A percentile compares a stretch with the other conserved stretches of the same genome.
Evolutionary conservation across 306 rosid species (phyloP).

Genomic region (Dicorynia guianensis): DNA sequence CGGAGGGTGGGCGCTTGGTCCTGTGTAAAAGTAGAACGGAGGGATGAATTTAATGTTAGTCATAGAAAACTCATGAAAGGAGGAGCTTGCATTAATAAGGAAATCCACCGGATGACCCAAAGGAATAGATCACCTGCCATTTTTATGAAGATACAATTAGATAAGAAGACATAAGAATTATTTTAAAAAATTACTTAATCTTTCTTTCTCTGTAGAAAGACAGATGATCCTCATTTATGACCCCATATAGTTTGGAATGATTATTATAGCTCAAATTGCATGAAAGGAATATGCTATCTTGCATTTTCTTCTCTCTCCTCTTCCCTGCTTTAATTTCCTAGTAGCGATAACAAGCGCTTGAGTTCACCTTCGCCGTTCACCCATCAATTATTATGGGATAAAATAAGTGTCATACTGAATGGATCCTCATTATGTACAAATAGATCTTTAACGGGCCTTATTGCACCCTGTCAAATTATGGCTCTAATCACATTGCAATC

Average conservation of each 20-base stretch:
- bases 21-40: slow-evolving; percentile 9
- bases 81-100: slow-evolving; percentile 27
- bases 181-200: too few species aligned
- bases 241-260: not conserved
- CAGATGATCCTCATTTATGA: too few species aligned
- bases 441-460: slow-evolving; percentile 18
- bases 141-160: too few species aligned
- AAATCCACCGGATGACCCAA: slow-evolving; percentile 11
- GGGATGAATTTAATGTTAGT: slow-evolving; percentile 41
- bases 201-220: too few species aligned
- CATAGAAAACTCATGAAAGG: slow-evolving; percentile 44
- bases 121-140: too few species aligned
- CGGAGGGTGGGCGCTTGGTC: slow-evolving; percentile 7
- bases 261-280: slow-evolving; percentile 8
- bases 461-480: slow-evolving; percentile 37
- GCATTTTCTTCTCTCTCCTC: not conserved
- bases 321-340: not conserved
- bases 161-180: too few species aligned
- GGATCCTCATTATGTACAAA: slow-evolving; percentile 28
- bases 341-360: not conserved
- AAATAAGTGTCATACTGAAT: slow-evolving; percentile 16
- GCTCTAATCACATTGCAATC: slow-evolving; percentile 26
- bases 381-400: slow-evolving; percentile 37
- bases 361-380: not conserved
- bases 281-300: slow-evolving; percentile 37